phyloP scores from a whole-genome alignment of 2,329 filamentous ascomycete species.

The Huntiella abstrusa region DNA sequence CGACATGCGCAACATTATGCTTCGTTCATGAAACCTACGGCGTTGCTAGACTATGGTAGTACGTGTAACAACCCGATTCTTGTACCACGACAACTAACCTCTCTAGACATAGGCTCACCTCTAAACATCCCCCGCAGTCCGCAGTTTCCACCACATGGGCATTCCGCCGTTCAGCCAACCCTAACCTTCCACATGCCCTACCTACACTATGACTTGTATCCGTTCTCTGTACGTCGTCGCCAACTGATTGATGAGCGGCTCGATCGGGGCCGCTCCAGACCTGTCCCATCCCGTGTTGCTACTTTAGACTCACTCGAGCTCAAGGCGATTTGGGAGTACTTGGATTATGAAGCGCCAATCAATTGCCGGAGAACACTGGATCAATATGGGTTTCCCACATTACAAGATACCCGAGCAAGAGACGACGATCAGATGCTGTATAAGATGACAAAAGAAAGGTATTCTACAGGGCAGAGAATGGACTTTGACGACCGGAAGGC shows the following conservation, averaged over 20 bases:
- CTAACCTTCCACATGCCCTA: constrained; percentile 38
- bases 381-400: constrained; percentile 43
- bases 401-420: constrained; percentile 38
- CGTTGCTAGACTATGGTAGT: constrained; percentile 1
- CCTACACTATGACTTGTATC: constrained; percentile 46
- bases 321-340: constrained; percentile 43
- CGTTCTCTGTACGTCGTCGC: constrained; percentile 34
- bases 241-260: constrained; percentile 34
- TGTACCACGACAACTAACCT: neutral
- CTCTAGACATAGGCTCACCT: neutral
- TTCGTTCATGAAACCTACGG: constrained; percentile 28
- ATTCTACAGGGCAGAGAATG: constrained; percentile 5
- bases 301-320: constrained; percentile 36
- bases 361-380: constrained; percentile 44
- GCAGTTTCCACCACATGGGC: neutral
- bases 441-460: constrained; percentile 37
- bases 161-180: constrained; percentile 12
- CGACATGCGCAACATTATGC: constrained; percentile 31
- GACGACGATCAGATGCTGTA: constrained; percentile 52
- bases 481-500: constrained; percentile 2
- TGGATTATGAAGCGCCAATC: constrained; percentile 40
- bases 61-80: neutral
- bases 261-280: constrained; percentile 33
- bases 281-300: constrained; percentile 34
- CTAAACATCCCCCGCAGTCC: neutral